phyloP scores from a whole-genome alignment of 257 asterid genomes.

The Solanum boliviense region DNA sequence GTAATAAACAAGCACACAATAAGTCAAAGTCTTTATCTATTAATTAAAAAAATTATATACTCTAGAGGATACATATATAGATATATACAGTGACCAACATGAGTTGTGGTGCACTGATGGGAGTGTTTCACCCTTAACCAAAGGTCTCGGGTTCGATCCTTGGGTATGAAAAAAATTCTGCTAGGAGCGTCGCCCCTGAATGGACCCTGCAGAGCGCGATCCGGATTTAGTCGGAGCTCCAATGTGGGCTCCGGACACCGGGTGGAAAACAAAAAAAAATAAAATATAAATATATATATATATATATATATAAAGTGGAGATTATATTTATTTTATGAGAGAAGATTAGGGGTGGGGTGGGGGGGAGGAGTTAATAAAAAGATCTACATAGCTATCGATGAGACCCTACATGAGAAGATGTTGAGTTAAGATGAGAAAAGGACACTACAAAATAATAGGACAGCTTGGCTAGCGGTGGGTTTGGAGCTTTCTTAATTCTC shows the following conservation, averaged over 20 bases:
- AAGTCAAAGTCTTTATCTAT: background rate
- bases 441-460: constrained; percentile 45
- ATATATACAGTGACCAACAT: too few species aligned
- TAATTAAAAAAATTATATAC: background rate
- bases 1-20: background rate
- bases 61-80: background rate
- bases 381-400: constrained; percentile 39
- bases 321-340: background rate
- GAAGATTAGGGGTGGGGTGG: background rate
- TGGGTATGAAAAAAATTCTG: too few species aligned
- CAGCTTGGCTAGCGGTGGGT: constrained; percentile 80
- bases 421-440: constrained; percentile 46
- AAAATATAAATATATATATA: too few species aligned
- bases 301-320: background rate
- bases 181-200: too few species aligned
- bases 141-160: too few species aligned
- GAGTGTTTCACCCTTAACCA: too few species aligned
- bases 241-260: too few species aligned
- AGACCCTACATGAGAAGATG: constrained; percentile 50
- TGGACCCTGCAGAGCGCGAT: too few species aligned
- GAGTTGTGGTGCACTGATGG: too few species aligned
- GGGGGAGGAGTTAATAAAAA: constrained; percentile 23
- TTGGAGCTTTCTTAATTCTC: constrained; percentile 52
- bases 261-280: too few species aligned
- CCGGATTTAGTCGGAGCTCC: too few species aligned